phyloP scores from a whole-genome alignment of 768 basidiomycete genomes.

The Russula brevipes region DNA sequence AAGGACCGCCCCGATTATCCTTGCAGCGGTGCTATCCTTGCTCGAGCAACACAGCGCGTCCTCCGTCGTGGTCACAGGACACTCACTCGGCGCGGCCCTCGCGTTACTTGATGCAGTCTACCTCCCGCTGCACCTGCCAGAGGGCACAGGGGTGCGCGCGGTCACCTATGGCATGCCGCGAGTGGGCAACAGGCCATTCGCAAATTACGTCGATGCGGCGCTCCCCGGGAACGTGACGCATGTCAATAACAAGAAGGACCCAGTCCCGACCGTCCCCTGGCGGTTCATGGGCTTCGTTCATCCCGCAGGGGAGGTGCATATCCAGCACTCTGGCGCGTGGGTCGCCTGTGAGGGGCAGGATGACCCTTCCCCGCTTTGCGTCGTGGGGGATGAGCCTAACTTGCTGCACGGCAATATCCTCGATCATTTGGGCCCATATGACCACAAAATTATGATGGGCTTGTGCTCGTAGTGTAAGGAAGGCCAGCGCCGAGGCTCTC shows the following conservation, averaged over 20 bases:
- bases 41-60: constrained; percentile 37
- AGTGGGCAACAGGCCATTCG: constrained; percentile 48
- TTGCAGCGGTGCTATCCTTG: constrained; percentile 40
- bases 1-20: constrained; percentile 40
- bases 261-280: constrained; percentile 23
- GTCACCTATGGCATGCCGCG: constrained; percentile 49
- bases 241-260: constrained; percentile 25
- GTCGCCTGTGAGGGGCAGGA: constrained; percentile 13
- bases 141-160: constrained; percentile 35
- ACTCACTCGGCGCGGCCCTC: constrained; percentile 28
- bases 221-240: constrained; percentile 7
- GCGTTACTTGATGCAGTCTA: constrained; percentile 33
- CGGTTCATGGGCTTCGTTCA: constrained; percentile 21
- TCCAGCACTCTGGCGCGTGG: constrained; percentile 11
- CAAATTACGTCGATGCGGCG: constrained; percentile 27
- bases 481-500: too few relatives aligned
- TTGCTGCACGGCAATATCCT: not conserved
- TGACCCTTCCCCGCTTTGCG: constrained; percentile 14
- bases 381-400: constrained; percentile 5
- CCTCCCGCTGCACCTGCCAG: constrained; percentile 31
- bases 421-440: constrained; percentile 19
- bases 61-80: constrained; percentile 39
- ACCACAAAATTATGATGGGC: constrained; percentile 15
- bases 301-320: constrained; percentile 25
- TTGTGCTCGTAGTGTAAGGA: not conserved